Conservation (phyloP, 2,329 filamentous ascomycete species). For the Reticulascus tulasneorum region DNA sequence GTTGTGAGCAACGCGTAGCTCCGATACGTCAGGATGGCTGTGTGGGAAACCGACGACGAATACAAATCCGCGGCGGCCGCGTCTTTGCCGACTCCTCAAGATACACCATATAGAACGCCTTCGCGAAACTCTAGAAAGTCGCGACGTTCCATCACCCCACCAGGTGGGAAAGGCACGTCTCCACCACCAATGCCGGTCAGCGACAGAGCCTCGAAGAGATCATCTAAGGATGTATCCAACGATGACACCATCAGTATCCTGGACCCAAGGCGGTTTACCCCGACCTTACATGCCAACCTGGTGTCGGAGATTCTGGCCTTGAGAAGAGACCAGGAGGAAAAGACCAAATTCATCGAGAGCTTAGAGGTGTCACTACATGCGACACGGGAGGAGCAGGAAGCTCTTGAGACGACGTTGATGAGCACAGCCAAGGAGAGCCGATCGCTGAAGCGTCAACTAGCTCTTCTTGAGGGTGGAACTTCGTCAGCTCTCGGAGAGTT, state of each 20-base stretch:
- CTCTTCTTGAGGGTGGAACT: constrained; percentile 82
- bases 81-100: constrained; percentile 64
- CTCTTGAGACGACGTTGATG: constrained; percentile 58
- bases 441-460: constrained; percentile 78
- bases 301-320: constrained; percentile 90
- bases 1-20: constrained; percentile 1
- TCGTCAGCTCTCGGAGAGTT: constrained; percentile 81
- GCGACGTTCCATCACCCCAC: constrained; percentile 64
- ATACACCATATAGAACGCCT: constrained; percentile 68
- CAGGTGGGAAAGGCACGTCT: constrained; percentile 51
- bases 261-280: constrained; percentile 90
- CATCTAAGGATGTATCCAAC: constrained; percentile 53
- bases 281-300: constrained; percentile 87
- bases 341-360: constrained; percentile 78
- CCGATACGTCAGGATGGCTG: constrained; percentile 38
- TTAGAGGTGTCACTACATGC: constrained; percentile 73
- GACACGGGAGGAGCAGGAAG: constrained; percentile 70
- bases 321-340: constrained; percentile 85
- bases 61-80: constrained; percentile 51
- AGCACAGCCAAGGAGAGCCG: constrained; percentile 71
- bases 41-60: constrained; percentile 63
- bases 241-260: constrained; percentile 72
- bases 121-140: constrained; percentile 62
- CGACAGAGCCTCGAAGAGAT: constrained; percentile 43
- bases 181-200: constrained; percentile 45